Base-by-base conservation (phyloP, 2,329 filamentous ascomycete genomes). In the Fusarium globosum region DNA sequence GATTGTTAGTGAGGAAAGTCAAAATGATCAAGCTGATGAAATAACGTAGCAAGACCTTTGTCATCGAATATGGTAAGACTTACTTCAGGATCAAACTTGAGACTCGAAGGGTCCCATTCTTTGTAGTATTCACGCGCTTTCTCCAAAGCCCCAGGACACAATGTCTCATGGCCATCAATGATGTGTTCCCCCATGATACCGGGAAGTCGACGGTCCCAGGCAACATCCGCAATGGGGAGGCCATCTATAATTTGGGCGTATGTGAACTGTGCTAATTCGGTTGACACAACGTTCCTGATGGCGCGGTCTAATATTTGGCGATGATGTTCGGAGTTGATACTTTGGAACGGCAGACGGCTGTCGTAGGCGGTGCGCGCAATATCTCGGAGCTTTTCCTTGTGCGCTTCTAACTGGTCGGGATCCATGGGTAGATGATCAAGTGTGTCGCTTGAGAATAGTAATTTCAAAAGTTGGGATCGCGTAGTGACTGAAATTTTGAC, bases 191-290 rank as follows among this genome's bases (percentile, higher is more conserved):
- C 72, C 21, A 62, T 68, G 4, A 75, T 41, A 21, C 65, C 57
- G 1, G 61, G 49, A 14, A 65, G 41, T 21, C 73, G 66, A 6
- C 60, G 69, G 10, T 72, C 65, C 38, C 58, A 75, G 1, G 61
- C 41, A 36, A 71, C 63, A 16, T 73, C 69, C 1, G 43, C 66
- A 13, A 49, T 61, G 0, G 75, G 74, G 1, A 72, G 63, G 2
- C 72, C 74, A 26, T 77, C 67, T 6, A 74, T 71, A 10, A 77
- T 69, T 13, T 76, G 72, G 0, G 72, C 68, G 18, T 72, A 75
- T 0, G 74, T 75, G 12, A 66, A 57, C 10, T 63, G 55, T 1
- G 72, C 70, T 1, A 65, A 7, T 7, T 61, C 62, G 0, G 65
- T 76, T 0, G 64, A 55, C 1, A 76, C 48, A 8, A 65, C 49